Evolutionary conservation across 371 early-diverging fungal genomes (phyloP), one percentile per base, ranked within the genome.

Genomic region (Mucor piriformis): DNA sequence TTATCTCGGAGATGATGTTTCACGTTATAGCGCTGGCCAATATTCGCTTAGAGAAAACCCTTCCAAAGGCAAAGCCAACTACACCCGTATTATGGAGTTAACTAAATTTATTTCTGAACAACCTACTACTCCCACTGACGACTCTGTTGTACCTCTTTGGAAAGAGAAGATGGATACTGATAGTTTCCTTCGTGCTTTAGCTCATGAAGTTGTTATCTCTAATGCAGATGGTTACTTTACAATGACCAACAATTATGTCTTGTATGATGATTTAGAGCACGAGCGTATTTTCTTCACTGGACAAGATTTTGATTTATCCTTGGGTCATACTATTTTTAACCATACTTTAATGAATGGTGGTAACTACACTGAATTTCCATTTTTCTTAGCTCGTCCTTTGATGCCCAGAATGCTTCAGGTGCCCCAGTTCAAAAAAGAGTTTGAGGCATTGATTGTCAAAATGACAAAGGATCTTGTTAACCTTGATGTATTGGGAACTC

Each of bases 301-400:
- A 6, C 67, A 68, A 63, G 76, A 76, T 21, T 50, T 72, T 48
- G 76, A 72, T 55, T 54, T 63, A 23, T 54, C 61, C 2, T 54
- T 76, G 63, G 70, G 73, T 25, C 61, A 35, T 52, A 61, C 64
- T 1, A 62, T 63, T 0, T 59, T 57, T 6, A 38, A 53, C 4
- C 40, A 57, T 47, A 20, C 32, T 8, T 33, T 44, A 54, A 18
- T 75, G 7, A 13, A 54, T 13, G 59, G 48, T 10, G 76, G 70
- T 11, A 55, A 72, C 16, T 76, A 71, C 33, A 42, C 48, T 0
- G 21, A 61, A 7, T 76, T 57, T 35, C 61, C 58, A 11, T 63
- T 70, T 7, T 35, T 70, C 4, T 3, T 15, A 1, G 18, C 18
- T 2, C 56, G 66, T 13, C 76, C 76, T 12, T 51, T 76, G 1